A percentile compares a stretch with the other conserved stretches of the same genome.
These are phyloP conservation scores for Porcisia deanei DNA, from an alignment of 208 protist genomes.

Conservation along the genomic window DNA sequence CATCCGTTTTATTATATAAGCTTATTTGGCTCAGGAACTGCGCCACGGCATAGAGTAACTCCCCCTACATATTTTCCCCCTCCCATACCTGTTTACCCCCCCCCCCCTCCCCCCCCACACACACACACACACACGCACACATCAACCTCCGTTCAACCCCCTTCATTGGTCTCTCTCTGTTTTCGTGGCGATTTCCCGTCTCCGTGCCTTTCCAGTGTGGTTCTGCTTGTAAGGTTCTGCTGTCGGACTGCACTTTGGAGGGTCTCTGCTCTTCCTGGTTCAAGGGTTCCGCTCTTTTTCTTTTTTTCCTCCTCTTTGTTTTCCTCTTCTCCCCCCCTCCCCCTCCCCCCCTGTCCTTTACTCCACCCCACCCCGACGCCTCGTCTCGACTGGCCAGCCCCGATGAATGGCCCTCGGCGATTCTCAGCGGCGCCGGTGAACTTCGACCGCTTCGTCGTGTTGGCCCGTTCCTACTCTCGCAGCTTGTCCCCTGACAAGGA, in stretches of 20 bases:
- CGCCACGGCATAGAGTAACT: conserved; percentile 1
- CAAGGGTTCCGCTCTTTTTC: neutral
- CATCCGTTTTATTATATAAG: conserved; percentile 2
- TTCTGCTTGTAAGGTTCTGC: neutral
- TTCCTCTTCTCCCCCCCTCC: neutral
- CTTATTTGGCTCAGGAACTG: neutral
- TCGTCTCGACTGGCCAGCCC: neutral
- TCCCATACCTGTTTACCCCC: neutral
- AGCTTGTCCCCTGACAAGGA: conserved; percentile 76
- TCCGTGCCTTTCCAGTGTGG: neutral
- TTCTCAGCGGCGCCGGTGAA: conserved; percentile 54
- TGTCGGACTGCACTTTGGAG: neutral
- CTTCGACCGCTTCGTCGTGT: conserved; percentile 68
- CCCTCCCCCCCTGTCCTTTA: neutral
- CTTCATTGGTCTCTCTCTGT: neutral
- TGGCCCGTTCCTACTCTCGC: conserved; percentile 43
- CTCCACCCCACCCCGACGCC: neutral
- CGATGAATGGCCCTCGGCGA: conserved; percentile 10
- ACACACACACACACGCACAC: no score
- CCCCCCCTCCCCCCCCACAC: neutral
- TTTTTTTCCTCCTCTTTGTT: no score
- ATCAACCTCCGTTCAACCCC: neutral
- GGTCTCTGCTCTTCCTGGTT: neutral
- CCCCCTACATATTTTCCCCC: neutral
- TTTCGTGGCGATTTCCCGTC: neutral